Percentiles rank a stretch among this genome's conserved stretches.
phyloP scores from a whole-genome alignment of 2,329 filamentous ascomycete species.

The Salinomyces thailandicus region DNA sequence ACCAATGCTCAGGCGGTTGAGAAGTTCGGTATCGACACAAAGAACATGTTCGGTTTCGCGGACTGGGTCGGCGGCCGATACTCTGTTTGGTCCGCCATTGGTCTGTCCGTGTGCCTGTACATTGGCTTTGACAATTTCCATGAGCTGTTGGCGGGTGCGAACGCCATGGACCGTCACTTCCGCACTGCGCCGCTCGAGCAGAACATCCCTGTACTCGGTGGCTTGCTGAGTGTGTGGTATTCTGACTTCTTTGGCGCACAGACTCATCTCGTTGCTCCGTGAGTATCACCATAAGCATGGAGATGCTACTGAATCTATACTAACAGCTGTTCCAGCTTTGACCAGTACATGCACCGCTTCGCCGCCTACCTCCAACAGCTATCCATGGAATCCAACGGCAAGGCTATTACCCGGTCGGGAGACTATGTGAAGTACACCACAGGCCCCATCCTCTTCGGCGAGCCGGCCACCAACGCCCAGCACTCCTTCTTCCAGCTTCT shows the following conservation, averaged over 20 bases:
- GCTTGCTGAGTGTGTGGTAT: constrained; percentile 95
- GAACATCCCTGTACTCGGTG: constrained; percentile 89
- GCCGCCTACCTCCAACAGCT: constrained; percentile 97
- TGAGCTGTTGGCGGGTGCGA: constrained; percentile 85
- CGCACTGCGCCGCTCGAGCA: constrained; percentile 76
- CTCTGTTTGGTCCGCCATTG: constrained; percentile 98
- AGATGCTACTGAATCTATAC: constrained; percentile 13
- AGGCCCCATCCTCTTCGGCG: constrained; percentile 88
- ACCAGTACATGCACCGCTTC: constrained; percentile 98
- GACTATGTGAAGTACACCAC: constrained; percentile 95
- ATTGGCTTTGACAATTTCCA: constrained; percentile 97
- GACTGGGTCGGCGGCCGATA: constrained; percentile 98
- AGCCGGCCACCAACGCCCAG: constrained; percentile 97
- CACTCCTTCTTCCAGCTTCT: constrained; percentile 99
- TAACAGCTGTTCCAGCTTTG: constrained; percentile 58
- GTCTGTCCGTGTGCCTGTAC: constrained; percentile 85
- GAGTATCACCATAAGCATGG: constrained; percentile 33
- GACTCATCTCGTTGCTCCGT: constrained; percentile 93
- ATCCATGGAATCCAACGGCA: constrained; percentile 99
- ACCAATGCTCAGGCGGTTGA: constrained; percentile 92
- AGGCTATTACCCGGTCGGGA: constrained; percentile 82
- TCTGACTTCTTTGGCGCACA: constrained; percentile 97
- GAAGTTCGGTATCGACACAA: constrained; percentile 96
- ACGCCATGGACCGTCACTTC: constrained; percentile 99
- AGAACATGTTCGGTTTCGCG: constrained; percentile 99